Base-by-base conservation (phyloP, 805 yeast species). In the Teunomyces tritomae region DNA sequence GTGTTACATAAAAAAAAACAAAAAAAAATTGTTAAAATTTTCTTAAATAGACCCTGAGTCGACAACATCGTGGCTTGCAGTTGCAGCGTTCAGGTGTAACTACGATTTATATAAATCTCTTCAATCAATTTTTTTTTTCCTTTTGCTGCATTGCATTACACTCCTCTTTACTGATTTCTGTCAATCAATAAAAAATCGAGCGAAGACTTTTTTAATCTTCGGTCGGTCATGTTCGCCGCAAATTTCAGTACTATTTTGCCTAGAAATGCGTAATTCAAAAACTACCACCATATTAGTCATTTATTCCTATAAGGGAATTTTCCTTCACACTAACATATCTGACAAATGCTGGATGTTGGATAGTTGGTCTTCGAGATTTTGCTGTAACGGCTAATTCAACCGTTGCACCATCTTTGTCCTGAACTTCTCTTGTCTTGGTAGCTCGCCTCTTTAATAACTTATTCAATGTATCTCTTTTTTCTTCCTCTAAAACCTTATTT, bases 381-480 rank as follows among this genome's bases (percentile, higher is more conserved):
- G 54, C 51, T 43, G 42, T 39, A 26, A 50, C 59, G 29, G 53
- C 48, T 26, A 52, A 50, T 37, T 52, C 55, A 42, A 52, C 47
- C 8, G 45, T 50, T 27, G 54, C 56, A 7, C 63, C 67, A 24
- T 70, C 74, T 20, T 54, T 59, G 30, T 61, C 63, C 35, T 61
- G 64, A 3, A 57, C 61, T 37, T 70, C 79, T 54, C 86, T 72
- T 0, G 82, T 79, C 61, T 86, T 86, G 42, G 81, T 82, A 0
- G 97, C 96, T 53, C 96, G 78, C 64, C 91, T 83, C 66, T 88
- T 85, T 53, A 92, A 73, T 53, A 92, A 71, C 63, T 88, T 89
- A 64, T 92, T 92, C 54, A 92, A 76, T 0, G 97, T 91, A 54
- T 92, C 97, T 60, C 84, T 80, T 63, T 94, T 94, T 65, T 94